These are phyloP conservation scores for Penicillium sp. DNA, from an alignment of 2,329 filamentous ascomycete genomes.

Conservation along the genomic window DNA sequence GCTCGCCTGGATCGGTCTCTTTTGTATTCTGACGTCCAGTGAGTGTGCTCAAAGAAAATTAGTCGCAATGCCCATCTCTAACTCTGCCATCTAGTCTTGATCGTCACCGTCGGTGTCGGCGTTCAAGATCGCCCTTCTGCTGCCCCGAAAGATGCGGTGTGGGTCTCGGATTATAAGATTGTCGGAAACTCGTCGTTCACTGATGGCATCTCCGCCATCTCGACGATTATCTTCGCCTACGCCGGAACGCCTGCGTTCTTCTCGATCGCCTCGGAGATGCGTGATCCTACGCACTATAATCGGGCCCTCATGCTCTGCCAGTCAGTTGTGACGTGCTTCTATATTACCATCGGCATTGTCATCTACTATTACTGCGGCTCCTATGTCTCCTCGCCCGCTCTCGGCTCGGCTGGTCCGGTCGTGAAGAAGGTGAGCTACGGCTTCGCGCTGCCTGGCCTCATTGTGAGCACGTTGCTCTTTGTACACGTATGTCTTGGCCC, in stretches of 20 bases:
- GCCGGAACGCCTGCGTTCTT: constrained; percentile 41
- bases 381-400: constrained; percentile 52
- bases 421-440: constrained; percentile 53
- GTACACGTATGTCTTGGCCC: constrained; percentile 28
- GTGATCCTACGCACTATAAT: constrained; percentile 38
- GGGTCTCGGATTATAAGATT: constrained; percentile 27
- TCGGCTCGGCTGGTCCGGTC: constrained; percentile 50
- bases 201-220: constrained; percentile 35
- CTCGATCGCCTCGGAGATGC: constrained; percentile 47
- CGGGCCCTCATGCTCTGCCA: constrained; percentile 41
- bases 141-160: constrained; percentile 18
- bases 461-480: constrained; percentile 33
- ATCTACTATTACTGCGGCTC: constrained; percentile 54
- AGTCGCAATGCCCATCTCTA: neutral
- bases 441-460: constrained; percentile 39
- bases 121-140: constrained; percentile 23
- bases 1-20: constrained; percentile 26
- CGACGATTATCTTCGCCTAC: constrained; percentile 37
- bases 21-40: constrained; percentile 26
- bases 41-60: neutral
- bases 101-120: constrained; percentile 25
- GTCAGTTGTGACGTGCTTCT: constrained; percentile 38
- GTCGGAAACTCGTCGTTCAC: constrained; percentile 30
- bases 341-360: constrained; percentile 45
- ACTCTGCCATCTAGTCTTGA: constrained; percentile 15